phyloP scores from a whole-genome alignment of 352 stramenopile species.

The Achlya hypogyna region DNA sequence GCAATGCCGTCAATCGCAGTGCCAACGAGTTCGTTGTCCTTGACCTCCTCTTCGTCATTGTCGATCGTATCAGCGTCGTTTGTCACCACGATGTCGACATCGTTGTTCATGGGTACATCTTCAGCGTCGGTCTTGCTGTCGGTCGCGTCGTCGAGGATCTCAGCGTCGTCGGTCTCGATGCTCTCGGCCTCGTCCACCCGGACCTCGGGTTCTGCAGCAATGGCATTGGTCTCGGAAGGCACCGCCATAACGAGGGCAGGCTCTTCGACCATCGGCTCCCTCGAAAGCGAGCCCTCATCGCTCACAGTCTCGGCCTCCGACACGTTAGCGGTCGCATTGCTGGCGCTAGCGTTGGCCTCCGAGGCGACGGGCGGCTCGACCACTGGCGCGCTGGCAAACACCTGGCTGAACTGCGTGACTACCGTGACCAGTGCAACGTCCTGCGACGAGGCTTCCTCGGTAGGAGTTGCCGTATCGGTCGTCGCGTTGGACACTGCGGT shows the following conservation, averaged over 20 bases:
- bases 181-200: background rate
- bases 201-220: background rate
- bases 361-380: background rate
- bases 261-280: background rate
- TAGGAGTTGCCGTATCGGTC: too few species aligned
- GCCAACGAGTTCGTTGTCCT: too few species aligned
- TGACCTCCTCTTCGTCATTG: too few species aligned
- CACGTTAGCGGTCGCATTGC: background rate
- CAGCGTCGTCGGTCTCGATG: background rate
- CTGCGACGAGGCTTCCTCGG: background rate
- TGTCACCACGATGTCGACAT: background rate
- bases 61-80: too few species aligned
- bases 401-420: background rate
- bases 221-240: background rate
- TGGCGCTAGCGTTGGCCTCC: background rate
- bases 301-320: background rate
- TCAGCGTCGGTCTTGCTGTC: background rate
- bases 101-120: background rate
- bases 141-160: background rate
- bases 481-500: too few species aligned
- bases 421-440: background rate
- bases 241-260: background rate
- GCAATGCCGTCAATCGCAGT: too few species aligned
- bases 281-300: background rate
- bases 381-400: background rate